Evolutionary conservation across 192 early-diverging fungal genomes (phyloP).

Genomic region (Backusella macrospora): DNA sequence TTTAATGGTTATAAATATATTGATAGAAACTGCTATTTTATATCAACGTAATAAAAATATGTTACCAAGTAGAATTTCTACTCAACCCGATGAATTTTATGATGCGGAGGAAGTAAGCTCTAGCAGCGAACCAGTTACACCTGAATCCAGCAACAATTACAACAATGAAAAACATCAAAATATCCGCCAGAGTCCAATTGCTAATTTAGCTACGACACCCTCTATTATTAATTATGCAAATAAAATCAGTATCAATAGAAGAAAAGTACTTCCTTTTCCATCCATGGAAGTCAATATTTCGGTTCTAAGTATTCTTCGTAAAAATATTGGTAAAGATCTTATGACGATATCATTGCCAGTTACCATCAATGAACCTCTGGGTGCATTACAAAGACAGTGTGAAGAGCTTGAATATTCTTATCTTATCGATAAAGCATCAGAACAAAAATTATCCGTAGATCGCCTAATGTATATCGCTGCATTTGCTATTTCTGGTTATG

Average conservation of each 20-base stretch:
- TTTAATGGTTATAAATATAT: not conserved
- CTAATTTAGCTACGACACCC: no score
- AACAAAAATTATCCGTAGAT: conserved; percentile 63
- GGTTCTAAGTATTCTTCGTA: conserved; percentile 79
- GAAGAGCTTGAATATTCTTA: conserved; percentile 91
- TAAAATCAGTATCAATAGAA: conserved; percentile 43
- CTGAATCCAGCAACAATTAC: not conserved
- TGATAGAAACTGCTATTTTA: not conserved
- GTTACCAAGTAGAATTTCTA: not conserved
- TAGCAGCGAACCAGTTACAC: no score
- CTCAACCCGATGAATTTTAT: not conserved
- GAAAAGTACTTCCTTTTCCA: conserved; percentile 73
- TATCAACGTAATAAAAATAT: not conserved
- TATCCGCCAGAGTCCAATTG: not conserved
- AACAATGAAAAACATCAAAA: not conserved
- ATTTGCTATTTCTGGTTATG: conserved; percentile 87
- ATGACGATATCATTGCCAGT: conserved; percentile 95
- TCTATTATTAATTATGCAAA: not conserved
- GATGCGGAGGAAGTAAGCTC: not conserved
- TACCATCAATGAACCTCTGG: conserved; percentile 91
- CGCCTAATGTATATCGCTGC: conserved; percentile 78
- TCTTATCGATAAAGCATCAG: conserved; percentile 75
- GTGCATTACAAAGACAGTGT: conserved; percentile 83
- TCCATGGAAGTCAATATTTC: conserved; percentile 77
- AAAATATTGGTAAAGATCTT: conserved; percentile 93